Evolutionary conservation across 2,329 filamentous ascomycete genomes (phyloP).

Genomic region (Paramyrothecium sp.): DNA sequence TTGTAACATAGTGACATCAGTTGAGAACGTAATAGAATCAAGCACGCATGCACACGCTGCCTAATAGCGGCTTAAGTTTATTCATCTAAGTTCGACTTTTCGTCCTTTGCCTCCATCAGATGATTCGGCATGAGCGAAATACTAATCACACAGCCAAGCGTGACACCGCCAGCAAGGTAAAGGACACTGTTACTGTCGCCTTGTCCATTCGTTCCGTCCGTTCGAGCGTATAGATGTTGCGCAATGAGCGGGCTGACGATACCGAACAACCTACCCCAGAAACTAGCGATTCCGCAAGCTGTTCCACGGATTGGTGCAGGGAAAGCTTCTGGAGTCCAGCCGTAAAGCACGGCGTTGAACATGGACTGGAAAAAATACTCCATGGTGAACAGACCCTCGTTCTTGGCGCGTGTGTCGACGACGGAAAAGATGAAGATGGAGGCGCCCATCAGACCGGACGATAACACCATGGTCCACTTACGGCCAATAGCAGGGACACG

Average conservation of each 20-base stretch:
- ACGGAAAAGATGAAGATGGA: slow-evolving; percentile 45
- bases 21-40: too few species aligned
- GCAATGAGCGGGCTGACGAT: slow-evolving; percentile 58
- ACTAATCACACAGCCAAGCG: slow-evolving; percentile 49
- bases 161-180: slow-evolving; percentile 55
- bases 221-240: slow-evolving; percentile 36
- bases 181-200: slow-evolving; percentile 47
- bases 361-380: slow-evolving; percentile 45
- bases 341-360: slow-evolving; percentile 34
- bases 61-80: neutral
- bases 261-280: slow-evolving; percentile 57
- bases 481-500: slow-evolving; percentile 35
- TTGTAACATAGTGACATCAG: too few species aligned
- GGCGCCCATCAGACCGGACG: slow-evolving; percentile 40
- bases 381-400: slow-evolving; percentile 37
- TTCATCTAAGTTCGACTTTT: slow-evolving; percentile 11
- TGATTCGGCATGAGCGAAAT: slow-evolving; percentile 45
- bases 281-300: slow-evolving; percentile 55
- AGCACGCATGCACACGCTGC: too few species aligned
- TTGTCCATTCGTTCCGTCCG: slow-evolving; percentile 19
- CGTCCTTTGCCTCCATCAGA: slow-evolving; percentile 32
- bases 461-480: slow-evolving; percentile 43
- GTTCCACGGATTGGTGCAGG: slow-evolving; percentile 54
- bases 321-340: slow-evolving; percentile 56
- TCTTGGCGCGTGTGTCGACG: slow-evolving; percentile 34